These are phyloP conservation scores for Talaromyces rugulosus DNA, from an alignment of 2,329 filamentous ascomycete species.

Conservation along the genomic window DNA sequence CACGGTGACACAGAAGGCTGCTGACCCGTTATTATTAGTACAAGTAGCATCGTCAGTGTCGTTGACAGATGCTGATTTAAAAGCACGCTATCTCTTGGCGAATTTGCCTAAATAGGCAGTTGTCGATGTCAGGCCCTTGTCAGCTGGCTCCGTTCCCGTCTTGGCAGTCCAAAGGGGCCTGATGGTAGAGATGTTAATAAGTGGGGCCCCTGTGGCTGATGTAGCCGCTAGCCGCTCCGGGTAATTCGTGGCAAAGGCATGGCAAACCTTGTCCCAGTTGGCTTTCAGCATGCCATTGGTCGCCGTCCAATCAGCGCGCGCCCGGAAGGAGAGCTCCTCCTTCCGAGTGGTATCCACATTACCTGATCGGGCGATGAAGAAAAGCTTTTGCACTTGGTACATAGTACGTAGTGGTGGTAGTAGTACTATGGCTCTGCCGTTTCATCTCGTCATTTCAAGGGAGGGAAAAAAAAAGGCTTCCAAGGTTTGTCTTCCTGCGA, in stretches of 20 bases:
- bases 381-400: background rate
- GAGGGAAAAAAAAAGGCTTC: too few relatives aligned
- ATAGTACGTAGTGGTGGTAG: too few relatives aligned
- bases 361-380: background rate
- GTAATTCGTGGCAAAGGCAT: background rate
- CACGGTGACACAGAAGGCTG: background rate
- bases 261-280: background rate
- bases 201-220: background rate
- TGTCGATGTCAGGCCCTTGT: background rate
- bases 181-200: background rate
- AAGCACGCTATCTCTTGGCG: background rate
- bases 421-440: background rate
- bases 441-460: background rate
- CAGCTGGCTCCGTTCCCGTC: background rate
- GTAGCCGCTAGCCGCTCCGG: background rate
- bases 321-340: background rate
- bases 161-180: background rate
- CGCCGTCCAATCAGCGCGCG: background rate
- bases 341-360: background rate
- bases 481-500: too few relatives aligned
- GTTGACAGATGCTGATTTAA: too few relatives aligned
- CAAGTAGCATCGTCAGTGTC: too few relatives aligned
- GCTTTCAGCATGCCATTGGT: background rate
- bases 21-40: background rate
- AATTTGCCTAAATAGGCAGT: background rate